These are phyloP conservation scores for Dendrobium officinale DNA, from an alignment of 106 monocot species.

Conservation along the genomic window DNA sequence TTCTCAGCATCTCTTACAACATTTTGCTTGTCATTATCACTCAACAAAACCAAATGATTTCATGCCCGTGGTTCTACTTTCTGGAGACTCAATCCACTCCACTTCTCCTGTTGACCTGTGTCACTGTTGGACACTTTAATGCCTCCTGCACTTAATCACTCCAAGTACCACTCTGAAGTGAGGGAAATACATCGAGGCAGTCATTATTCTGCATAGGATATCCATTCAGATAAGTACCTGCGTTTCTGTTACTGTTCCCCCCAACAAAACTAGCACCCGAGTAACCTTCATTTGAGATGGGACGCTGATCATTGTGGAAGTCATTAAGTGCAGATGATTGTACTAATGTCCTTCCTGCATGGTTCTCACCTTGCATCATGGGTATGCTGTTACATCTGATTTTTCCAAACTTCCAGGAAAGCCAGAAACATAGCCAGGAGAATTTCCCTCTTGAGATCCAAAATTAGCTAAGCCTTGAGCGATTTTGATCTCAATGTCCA, in stretches of 20 bases:
- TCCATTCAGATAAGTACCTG: conserved; percentile 25
- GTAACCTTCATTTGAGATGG: conserved; percentile 14
- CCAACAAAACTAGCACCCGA: conserved; percentile 13
- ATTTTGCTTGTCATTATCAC: conserved; percentile 26
- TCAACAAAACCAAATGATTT: conserved; percentile 23
- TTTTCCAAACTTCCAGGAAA: conserved; percentile 17
- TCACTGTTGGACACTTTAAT: conserved; percentile 74
- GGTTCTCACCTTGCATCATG: conserved; percentile 4
- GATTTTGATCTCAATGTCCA: no score
- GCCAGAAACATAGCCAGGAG: conserved; percentile 15
- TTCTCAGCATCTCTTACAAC: conserved; percentile 13
- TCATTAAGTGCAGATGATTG: conserved; percentile 28
- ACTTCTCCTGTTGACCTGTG: conserved; percentile 66
- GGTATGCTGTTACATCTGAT: conserved; percentile 4
- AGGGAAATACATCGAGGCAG: conserved; percentile 25
- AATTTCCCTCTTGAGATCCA: conserved; percentile 11
- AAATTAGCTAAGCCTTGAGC: conserved; percentile 6
- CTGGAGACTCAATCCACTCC: conserved; percentile 60
- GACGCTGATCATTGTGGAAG: conserved; percentile 31
- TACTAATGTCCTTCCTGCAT: conserved; percentile 12
- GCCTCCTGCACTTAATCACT: conserved; percentile 97
- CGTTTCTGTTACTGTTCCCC: conserved; percentile 13
- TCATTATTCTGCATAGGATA: conserved; percentile 43
- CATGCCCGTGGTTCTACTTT: conserved; percentile 35
- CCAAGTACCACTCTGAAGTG: conserved; percentile 73